These are phyloP conservation scores for Apiospora malaysiana DNA, from an alignment of 2,329 filamentous ascomycete genomes.

Conservation along the genomic window DNA sequence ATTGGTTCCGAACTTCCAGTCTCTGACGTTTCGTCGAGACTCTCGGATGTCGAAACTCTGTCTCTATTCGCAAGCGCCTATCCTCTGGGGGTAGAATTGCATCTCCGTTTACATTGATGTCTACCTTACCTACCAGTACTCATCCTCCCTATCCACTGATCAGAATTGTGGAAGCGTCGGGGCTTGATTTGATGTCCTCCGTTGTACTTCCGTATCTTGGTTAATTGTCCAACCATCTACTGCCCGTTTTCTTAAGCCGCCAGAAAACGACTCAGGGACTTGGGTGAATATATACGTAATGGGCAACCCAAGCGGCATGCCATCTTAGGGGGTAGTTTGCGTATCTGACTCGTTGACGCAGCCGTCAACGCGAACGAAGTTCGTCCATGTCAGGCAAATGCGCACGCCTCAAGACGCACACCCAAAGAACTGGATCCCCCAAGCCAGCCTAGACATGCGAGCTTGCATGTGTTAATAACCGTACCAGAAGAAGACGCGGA, in stretches of 20 bases:
- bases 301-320: background rate
- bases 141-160: background rate
- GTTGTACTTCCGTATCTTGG: background rate
- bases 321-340: background rate
- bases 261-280: background rate
- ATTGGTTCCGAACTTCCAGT: background rate
- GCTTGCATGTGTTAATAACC: background rate
- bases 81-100: background rate
- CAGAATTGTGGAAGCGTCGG: background rate
- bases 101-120: background rate
- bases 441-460: background rate
- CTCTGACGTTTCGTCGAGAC: background rate
- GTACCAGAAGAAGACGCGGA: conserved; percentile 9
- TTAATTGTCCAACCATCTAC: no score
- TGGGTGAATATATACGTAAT: background rate
- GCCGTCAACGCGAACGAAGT: background rate
- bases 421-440: background rate
- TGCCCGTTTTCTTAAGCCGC: background rate
- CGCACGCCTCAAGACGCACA: background rate
- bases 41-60: background rate
- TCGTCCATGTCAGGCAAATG: no score
- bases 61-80: background rate
- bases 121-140: background rate
- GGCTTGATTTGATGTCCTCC: background rate
- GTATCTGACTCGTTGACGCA: background rate